A percentile compares a stretch with the other conserved stretches of the same genome.
These are phyloP conservation scores for Globisporangium splendens DNA, from an alignment of 352 stramenopile genomes.

Conservation along the genomic window DNA sequence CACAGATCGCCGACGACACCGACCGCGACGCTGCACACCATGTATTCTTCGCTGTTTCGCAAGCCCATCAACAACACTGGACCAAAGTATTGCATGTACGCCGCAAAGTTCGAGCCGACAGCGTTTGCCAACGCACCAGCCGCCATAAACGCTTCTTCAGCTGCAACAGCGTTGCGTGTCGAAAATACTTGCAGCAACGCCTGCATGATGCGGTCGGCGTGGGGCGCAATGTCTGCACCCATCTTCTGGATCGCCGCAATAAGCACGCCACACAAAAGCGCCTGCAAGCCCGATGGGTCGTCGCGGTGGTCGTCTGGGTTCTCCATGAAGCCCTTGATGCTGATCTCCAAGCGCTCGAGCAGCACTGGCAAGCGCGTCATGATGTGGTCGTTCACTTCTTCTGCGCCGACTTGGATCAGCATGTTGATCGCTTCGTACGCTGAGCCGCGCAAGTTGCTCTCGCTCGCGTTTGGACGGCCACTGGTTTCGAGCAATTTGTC, in stretches of 20 bases:
- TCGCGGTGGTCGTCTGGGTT: constrained; percentile 75
- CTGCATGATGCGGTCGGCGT: constrained; percentile 94
- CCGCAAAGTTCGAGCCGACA: constrained; percentile 91
- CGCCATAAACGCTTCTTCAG: constrained; percentile 96
- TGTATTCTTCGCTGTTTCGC: constrained; percentile 94
- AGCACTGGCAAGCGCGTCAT: constrained; percentile 75
- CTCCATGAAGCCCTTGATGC: constrained; percentile 59
- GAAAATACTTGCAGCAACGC: constrained; percentile 94
- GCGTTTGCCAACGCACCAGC: constrained; percentile 92
- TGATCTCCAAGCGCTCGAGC: constrained; percentile 74
- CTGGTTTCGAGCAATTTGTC: constrained; percentile 91
- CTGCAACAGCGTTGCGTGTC: constrained; percentile 90
- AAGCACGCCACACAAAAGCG: constrained; percentile 89
- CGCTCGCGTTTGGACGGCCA: constrained; percentile 82
- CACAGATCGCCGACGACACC: constrained; percentile 95
- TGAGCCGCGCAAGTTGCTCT: constrained; percentile 89
- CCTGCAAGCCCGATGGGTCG: constrained; percentile 69
- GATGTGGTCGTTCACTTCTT: constrained; percentile 76
- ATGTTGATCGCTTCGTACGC: constrained; percentile 94
- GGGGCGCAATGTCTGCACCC: constrained; percentile 79
- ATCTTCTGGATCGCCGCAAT: constrained; percentile 94
- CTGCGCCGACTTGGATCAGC: constrained; percentile 86
- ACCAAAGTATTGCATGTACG: constrained; percentile 95
- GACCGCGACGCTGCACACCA: constrained; percentile 95
- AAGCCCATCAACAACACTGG: constrained; percentile 91